Base-by-base conservation (phyloP, 148 eudicot species). In the Rhododendron ovatum region DNA sequence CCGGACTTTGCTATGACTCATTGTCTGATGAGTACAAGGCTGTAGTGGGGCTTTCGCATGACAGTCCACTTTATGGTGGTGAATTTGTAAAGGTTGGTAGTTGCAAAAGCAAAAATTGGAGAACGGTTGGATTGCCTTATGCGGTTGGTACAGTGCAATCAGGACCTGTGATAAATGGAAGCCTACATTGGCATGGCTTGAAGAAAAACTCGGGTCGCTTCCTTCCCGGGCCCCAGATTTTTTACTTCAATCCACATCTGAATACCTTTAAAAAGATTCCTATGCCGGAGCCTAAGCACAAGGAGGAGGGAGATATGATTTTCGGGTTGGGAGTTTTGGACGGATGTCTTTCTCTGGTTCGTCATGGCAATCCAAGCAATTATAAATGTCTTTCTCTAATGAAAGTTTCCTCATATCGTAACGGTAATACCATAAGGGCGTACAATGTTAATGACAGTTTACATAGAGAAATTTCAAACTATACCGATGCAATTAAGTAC, bases 341-440 rank as follows among this genome's bases (percentile, higher is more conserved):
- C 33, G 83, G 67, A 55, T 53, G 43, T 41, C 67, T 81, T 51
- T 81, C 41, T 81, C n/a, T 81, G 67, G 63, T 55, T 51, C 71
- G 83, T 4, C 5, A 5, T 12, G 43, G 57, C 15, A 5, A 81
- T 81, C 20, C 37, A 11, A 2, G 5, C 17, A 15, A 81, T 11
- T 55, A 11, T 51, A 41, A 81, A 57, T 24, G 83, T 2, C 33
- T n/a, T n/a, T n/a, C 9, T 71, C 39, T 71, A 13, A 33, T 71
- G 39, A 30, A 28, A 33, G 14, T 81, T 55, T 35, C 59, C 41
- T 2, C 1, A 1, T 0, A 33, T 1, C 10, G 3, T 5, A 6
- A 12, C 12, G 3, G 69, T 24, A 0, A 3, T 43, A 5, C 0
- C 15, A 30, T 55, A 7, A 30, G 18, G 41, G 83, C 43, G 30